These are phyloP conservation scores for Aspergillus fructus DNA, from an alignment of 2,329 filamentous ascomycete species.

Conservation along the genomic window DNA sequence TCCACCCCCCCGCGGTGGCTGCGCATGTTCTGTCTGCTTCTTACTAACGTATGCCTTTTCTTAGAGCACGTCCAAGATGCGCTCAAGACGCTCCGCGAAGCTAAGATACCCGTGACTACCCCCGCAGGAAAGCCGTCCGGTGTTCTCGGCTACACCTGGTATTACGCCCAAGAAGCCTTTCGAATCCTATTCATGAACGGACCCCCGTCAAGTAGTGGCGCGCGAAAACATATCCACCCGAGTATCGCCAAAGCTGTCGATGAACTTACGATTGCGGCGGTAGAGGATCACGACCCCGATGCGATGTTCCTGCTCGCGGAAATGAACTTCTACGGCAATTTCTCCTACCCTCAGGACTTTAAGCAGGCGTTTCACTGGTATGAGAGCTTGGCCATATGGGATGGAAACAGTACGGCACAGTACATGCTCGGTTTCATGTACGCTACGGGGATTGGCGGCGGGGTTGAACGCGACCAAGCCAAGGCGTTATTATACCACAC, in stretches of 20 bases:
- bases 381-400: constrained; percentile 68
- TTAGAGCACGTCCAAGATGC: constrained; percentile 35
- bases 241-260: constrained; percentile 58
- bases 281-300: constrained; percentile 61
- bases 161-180: constrained; percentile 64
- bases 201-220: constrained; percentile 48
- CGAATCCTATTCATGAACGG: constrained; percentile 65
- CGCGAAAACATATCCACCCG: constrained; percentile 31
- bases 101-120: constrained; percentile 23
- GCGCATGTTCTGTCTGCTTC: not conserved
- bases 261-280: constrained; percentile 59
- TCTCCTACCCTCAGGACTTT: constrained; percentile 80
- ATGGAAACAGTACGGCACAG: constrained; percentile 89
- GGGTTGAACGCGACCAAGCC: constrained; percentile 81
- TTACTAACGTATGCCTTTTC: not conserved
- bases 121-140: constrained; percentile 53
- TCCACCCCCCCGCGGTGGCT: constrained; percentile 1
- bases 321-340: constrained; percentile 97
- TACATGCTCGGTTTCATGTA: constrained; percentile 97
- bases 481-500: constrained; percentile 92
- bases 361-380: constrained; percentile 78
- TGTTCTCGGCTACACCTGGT: constrained; percentile 54
- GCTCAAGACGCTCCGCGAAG: constrained; percentile 29
- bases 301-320: constrained; percentile 87
- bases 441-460: constrained; percentile 82